Base-by-base conservation (phyloP, 129 eudicot genomes). In the Escallonia herrerae region DNA sequence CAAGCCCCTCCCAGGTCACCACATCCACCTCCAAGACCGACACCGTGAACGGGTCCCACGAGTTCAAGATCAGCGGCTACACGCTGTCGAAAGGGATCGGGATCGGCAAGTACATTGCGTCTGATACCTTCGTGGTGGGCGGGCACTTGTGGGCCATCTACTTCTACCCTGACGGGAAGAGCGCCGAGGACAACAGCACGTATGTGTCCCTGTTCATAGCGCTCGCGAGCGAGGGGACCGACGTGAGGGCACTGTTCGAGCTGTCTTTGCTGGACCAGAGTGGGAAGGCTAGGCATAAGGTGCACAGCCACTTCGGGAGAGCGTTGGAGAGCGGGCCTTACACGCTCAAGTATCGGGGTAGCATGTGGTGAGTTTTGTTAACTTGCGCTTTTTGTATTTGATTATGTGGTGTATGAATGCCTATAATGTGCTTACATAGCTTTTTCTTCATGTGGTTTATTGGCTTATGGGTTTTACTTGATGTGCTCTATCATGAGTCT, bases 141-240 rank as follows among this genome's bases (percentile, higher is more conserved):
- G 87, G 84, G 8, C 76, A 78, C 48, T 42, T 42, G 43, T 82
- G 87, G 87, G 84, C 84, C 0, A 63, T 82, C 3, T 82, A 82
- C 39, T 82, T 82, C 60, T 82, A 82, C 46, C 87, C 87, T 1
- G 87, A 82, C 42, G 87, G 87, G 4, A 82, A 82, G 54, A 82
- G 83, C 38, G 65, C 54, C 0, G 87, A 79, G 72, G 84, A 82
- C 40, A 75, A 79, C 13, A 69, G 76, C 0, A 67, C 63, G 5
- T 82, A 82, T 50, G 84, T 82, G 4, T 82, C 87, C 6, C 37
- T 82, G 65, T 82, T 82, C 15, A 75, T 82, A 8, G 87, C 84
- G 38, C 57, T 82, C 22, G 81, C 84, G 2, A 75, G 87, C 57
- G 87, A 82, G 14, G 87, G 79, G 5, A 64, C 79, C 6, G 84